Base-by-base conservation (phyloP, 495 filamentous ascomycete genomes). In the Entonaema liquescens region DNA sequence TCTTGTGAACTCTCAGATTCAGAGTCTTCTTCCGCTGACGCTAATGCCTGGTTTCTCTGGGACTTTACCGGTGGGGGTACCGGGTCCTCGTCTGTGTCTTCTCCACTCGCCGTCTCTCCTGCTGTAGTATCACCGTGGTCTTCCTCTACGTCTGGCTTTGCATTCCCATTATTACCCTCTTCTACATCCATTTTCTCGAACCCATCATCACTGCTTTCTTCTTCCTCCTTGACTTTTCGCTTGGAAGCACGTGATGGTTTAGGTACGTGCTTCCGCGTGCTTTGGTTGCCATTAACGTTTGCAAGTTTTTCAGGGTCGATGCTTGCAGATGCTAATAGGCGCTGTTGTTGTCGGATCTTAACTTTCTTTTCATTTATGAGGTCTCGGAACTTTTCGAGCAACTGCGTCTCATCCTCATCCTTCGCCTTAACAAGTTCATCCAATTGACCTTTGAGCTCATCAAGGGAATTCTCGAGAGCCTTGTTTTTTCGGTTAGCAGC, bases 361-460 rank as follows among this genome's bases (percentile, higher is more conserved):
- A 92, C 82, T 78, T 97, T 97, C 79, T 97, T 97, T 72, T 90
- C 89, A 69, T 97, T 97, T 0, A 97, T 78, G 1, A 96, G 77
- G 19, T 86, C 83, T 35, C 84, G 84, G 61, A 93, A 93, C 74
- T 92, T 93, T 38, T 87, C 83, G 2, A 96, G 79, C 5, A 96
- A 77, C 57, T 89, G 86, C 17, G 86, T 82, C 73, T 97, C 93
- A 61, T 93, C 86, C 17, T 88, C 87, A 44, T 79, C 80, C 70
- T 93, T 93, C 11, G 89, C 81, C 38, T 79, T 79, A n/a, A 87
- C 82, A 28, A 94, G 84, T 35, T 92, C 89, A 8, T 89, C 83
- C 0, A 93, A 78, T 73, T 90, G 87, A 13, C 74, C 75, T 54
- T 83, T 84, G 8, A 95, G 81, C 47, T 79, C 79, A 3, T 62